Base-by-base conservation (phyloP, 2,329 filamentous ascomycete genomes). In the Aspergillus brunneoviolaceus region DNA sequence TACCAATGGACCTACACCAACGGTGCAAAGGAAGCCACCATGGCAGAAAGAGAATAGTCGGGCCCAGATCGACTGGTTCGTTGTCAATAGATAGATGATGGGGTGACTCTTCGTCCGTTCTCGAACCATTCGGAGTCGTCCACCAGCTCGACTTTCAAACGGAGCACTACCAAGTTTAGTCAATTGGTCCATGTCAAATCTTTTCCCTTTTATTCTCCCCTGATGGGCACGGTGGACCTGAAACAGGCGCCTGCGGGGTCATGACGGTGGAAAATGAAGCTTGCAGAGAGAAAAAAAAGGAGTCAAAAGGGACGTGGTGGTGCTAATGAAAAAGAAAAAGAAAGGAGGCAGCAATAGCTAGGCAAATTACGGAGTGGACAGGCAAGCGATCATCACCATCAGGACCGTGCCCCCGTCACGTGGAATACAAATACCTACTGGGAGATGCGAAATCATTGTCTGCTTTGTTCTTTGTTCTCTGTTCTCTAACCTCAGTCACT, bases 361-460 rank as follows among this genome's bases (percentile, higher is more conserved):
- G 42, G 60, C 47, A 60, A 57, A 63, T 60, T 50, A 59, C 23
- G 23, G 23, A 23, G 4, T 23, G 4, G 49, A 50, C 45, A 45
- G 47, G 51, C 47, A 27, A 58, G 35, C 48, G 58, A 61, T 59
- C 61, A 61, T 59, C 61, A 59, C 51, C 61, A 55, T 55, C 53
- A 59, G 61, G 59, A 58, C 59, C 59, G 59, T 61, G 61, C 55
- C 51, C 58, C 52, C 52, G 45, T 63, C 62, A 63, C 62, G 62
- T 63, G 62, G 59, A 54, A 55, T 9, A 39, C 53, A 55, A 45
- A 55, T 55, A 55, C 47, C 53, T 55, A 55, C 53, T 27, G 25
- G 42, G 25, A 25, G 27, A 31, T 47, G 48, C 42, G 27, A 55
- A 55, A 27, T 49, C 35, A 42, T 53, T 42, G 23, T 50, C 49